A percentile compares a stretch with the other conserved stretches of the same genome.
These are phyloP conservation scores for Colletotrichum sp. DNA, from an alignment of 2,329 filamentous ascomycete species.

Conservation along the genomic window DNA sequence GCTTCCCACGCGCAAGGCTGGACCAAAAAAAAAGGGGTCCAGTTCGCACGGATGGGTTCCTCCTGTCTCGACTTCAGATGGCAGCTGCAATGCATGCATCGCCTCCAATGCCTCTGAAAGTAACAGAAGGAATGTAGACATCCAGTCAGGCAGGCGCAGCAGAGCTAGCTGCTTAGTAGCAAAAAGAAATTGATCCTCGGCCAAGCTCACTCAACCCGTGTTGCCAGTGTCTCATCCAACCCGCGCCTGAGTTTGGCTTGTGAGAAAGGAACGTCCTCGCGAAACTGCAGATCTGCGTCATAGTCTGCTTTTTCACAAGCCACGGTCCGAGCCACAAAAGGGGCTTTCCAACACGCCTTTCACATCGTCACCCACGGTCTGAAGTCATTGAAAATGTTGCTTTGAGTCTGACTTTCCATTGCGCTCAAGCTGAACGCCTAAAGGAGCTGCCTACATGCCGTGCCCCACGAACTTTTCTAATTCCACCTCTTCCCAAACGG, in stretches of 20 bases:
- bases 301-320: neutral
- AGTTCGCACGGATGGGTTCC: neutral
- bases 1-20: neutral
- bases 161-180: neutral
- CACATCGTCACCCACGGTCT: neutral
- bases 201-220: neutral
- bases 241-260: neutral
- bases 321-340: neutral
- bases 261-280: neutral
- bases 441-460: slow-evolving; percentile 12
- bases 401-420: slow-evolving; percentile 5
- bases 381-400: neutral
- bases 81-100: neutral
- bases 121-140: neutral
- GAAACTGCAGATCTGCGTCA: neutral
- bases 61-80: neutral
- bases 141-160: neutral
- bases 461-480: slow-evolving; percentile 5
- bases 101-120: no score
- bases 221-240: neutral
- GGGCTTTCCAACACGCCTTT: neutral
- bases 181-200: neutral
- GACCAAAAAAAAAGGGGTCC: neutral
- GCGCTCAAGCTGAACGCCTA: slow-evolving; percentile 8
- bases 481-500: neutral